Evolutionary conservation across 129 eudicot species (phyloP).

Genomic region (Oenanthe sinensis): DNA sequence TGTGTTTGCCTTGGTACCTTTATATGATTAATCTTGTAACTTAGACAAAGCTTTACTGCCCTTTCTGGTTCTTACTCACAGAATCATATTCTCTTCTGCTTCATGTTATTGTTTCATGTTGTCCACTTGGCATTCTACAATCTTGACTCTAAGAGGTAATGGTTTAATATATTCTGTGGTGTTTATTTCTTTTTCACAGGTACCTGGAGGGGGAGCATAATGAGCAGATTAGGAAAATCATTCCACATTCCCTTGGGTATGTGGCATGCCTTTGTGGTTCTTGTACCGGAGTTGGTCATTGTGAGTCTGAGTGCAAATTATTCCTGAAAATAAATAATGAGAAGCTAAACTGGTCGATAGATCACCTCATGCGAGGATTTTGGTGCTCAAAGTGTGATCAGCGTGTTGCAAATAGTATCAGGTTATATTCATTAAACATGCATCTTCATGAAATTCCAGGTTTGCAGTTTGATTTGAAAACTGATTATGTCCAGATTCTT

Average conservation of each 20-base stretch:
- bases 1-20: not conserved
- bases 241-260: slow-evolving; percentile 57
- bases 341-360: slow-evolving; percentile 32
- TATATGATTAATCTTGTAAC: not conserved
- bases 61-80: not conserved
- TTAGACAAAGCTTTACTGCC: not conserved
- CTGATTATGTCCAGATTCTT: slow-evolving; percentile 42
- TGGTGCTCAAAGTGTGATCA: slow-evolving; percentile 83
- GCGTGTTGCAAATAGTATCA: slow-evolving; percentile 18
- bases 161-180: slow-evolving; percentile 2
- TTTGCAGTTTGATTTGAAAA: slow-evolving; percentile 13
- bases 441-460: slow-evolving; percentile 16
- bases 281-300: slow-evolving; percentile 21
- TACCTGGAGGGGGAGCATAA: slow-evolving; percentile 44
- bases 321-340: slow-evolving; percentile 33
- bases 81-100: not conserved
- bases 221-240: slow-evolving; percentile 57
- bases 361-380: slow-evolving; percentile 52
- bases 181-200: slow-evolving; percentile 32
- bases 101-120: not conserved
- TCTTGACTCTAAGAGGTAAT: not conserved
- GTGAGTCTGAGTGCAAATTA: slow-evolving; percentile 41
- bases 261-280: slow-evolving; percentile 78
- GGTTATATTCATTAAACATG: slow-evolving; percentile 21
- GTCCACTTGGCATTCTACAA: not conserved